phyloP scores from a whole-genome alignment of 1,139 yeast genomes.

The Suhomyces kunorum region DNA sequence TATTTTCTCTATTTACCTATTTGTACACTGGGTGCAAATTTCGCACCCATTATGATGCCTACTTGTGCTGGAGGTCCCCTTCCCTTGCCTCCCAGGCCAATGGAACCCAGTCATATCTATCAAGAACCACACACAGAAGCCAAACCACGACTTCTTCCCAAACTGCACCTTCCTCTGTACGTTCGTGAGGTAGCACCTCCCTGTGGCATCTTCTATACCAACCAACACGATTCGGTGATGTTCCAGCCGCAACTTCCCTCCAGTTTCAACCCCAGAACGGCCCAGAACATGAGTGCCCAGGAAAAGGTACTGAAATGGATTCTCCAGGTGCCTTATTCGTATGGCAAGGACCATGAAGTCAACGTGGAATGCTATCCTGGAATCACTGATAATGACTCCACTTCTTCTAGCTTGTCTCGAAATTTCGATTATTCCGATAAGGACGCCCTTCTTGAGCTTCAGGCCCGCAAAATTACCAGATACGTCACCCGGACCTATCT shows the following conservation, averaged over 20 bases:
- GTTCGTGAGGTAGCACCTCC: constrained; percentile 1
- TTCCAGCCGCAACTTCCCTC: constrained; percentile 6
- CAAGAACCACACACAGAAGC: neutral
- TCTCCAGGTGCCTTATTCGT: constrained; percentile 49
- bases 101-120: neutral
- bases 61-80: neutral
- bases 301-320: constrained; percentile 71
- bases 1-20: neutral
- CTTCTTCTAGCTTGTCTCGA: constrained; percentile 18
- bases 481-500: constrained; percentile 43
- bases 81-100: neutral
- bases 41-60: constrained; percentile 4
- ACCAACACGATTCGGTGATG: neutral
- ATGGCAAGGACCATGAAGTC: constrained; percentile 24
- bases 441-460: constrained; percentile 51
- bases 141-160: neutral
- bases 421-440: constrained; percentile 27
- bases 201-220: constrained; percentile 7
- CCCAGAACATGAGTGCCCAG: constrained; percentile 56
- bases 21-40: constrained; percentile 3
- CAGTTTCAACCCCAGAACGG: constrained; percentile 56
- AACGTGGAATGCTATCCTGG: constrained; percentile 49
- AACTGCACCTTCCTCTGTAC: neutral
- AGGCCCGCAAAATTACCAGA: constrained; percentile 52
- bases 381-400: constrained; percentile 28